Evolutionary conservation across 2,329 filamentous ascomycete genomes (phyloP).

Genomic region (Septoria linicola): DNA sequence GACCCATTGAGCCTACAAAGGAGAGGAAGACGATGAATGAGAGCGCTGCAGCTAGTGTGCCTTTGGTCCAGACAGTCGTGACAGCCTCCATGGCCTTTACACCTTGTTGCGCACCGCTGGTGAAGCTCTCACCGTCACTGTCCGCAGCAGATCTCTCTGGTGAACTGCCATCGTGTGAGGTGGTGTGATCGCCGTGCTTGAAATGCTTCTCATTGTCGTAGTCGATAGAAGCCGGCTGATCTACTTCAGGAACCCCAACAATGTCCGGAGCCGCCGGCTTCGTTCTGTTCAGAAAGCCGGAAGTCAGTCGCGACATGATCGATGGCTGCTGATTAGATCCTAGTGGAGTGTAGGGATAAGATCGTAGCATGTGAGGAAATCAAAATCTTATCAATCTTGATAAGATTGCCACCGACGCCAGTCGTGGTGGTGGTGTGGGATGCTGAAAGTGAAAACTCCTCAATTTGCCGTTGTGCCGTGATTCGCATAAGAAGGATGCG

Average conservation of each 20-base stretch:
- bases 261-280: constrained; percentile 9
- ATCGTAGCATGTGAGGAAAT: neutral
- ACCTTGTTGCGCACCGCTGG: constrained; percentile 37
- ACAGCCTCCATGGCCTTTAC: constrained; percentile 45
- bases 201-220: constrained; percentile 4
- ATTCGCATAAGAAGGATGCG: neutral
- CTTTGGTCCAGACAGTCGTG: constrained; percentile 43
- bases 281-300: constrained; percentile 1
- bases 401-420: constrained; percentile 5
- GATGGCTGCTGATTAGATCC: too few species aligned
- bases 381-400: constrained; percentile 1
- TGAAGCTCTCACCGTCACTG: constrained; percentile 9
- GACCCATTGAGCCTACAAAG: constrained; percentile 9
- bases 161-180: neutral
- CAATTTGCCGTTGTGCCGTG: neutral
- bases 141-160: neutral
- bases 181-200: constrained; percentile 3
- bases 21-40: constrained; percentile 35
- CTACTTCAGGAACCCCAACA: neutral
- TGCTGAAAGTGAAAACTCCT: neutral
- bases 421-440: neutral
- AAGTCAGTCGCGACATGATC: constrained; percentile 7
- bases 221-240: neutral
- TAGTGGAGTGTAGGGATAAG: neutral
- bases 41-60: constrained; percentile 22